These are phyloP conservation scores for Linnemannia zychae DNA, from an alignment of 192 early-diverging fungal genomes.

Conservation along the genomic window DNA sequence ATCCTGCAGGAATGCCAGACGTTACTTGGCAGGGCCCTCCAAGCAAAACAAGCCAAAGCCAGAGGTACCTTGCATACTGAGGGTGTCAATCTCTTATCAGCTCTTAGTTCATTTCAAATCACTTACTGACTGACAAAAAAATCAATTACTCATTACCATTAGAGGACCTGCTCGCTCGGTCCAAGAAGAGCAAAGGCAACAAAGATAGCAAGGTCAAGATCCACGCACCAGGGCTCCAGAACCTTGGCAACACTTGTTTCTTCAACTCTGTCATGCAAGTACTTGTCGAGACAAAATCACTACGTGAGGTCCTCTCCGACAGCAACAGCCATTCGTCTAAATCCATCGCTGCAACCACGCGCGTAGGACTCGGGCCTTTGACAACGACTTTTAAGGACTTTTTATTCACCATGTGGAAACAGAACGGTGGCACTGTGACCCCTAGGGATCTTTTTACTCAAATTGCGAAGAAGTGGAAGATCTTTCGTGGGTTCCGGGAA, in stretches of 20 bases:
- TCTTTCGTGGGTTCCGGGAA: constrained; percentile 71
- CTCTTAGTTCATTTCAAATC: not conserved
- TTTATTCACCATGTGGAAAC: constrained; percentile 56
- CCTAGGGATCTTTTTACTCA: constrained; percentile 69
- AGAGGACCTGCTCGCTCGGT: not conserved
- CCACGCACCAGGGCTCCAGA: constrained; percentile 65
- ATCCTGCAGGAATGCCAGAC: constrained; percentile 5
- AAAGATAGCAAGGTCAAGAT: constrained; percentile 9
- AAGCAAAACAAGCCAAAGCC: constrained; percentile 12
- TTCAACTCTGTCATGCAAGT: constrained; percentile 80
- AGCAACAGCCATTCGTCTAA: not conserved
- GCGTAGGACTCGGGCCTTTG: constrained; percentile 33
- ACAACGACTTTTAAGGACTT: constrained; percentile 51
- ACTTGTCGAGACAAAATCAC: constrained; percentile 18
- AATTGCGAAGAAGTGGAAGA: constrained; percentile 68
- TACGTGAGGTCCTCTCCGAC: not conserved
- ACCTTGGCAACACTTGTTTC: constrained; percentile 84
- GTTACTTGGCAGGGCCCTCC: not conserved
- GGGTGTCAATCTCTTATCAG: not conserved
- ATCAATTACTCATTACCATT: not conserved
- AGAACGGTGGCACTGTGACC: constrained; percentile 54
- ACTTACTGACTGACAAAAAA: not conserved
- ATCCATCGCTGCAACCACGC: constrained; percentile 18
- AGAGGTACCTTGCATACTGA: not conserved
- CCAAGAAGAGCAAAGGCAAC: not conserved